These are phyloP conservation scores for Zoysia pacifica DNA, from an alignment of 176 grass and related monocot species.

Conservation along the genomic window DNA sequence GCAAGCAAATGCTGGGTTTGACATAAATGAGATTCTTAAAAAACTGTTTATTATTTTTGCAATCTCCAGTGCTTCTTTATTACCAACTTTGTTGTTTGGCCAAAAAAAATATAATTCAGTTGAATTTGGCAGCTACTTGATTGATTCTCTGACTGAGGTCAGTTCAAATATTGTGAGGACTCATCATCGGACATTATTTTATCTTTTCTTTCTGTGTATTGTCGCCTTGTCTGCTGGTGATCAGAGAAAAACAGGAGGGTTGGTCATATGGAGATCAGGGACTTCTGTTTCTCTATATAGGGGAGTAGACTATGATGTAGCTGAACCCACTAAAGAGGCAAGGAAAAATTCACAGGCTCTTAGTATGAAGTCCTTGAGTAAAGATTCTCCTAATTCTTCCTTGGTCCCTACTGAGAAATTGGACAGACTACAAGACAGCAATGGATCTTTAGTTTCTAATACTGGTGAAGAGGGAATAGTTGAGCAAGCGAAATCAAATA, in stretches of 20 bases:
- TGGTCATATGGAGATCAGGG: conserved; percentile 96
- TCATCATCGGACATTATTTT: conserved; percentile 36
- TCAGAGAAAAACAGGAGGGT: conserved; percentile 96
- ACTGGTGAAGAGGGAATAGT: conserved; percentile 33
- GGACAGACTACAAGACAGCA: conserved; percentile 16
- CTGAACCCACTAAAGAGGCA: conserved; percentile 41
- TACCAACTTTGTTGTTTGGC: background rate
- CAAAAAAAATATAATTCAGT: background rate
- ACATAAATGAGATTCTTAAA: background rate
- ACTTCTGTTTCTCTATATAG: conserved; percentile 90
- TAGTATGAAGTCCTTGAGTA: conserved; percentile 41
- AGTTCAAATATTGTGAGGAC: conserved; percentile 12
- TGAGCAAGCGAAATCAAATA: conserved; percentile 66
- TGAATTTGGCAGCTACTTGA: background rate
- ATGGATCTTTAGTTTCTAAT: conserved; percentile 33
- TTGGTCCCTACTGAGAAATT: conserved; percentile 16
- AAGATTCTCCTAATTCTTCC: conserved; percentile 34
- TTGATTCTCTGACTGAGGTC: background rate
- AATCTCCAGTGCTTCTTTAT: background rate
- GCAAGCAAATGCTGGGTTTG: background rate
- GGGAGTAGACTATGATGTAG: conserved; percentile 67
- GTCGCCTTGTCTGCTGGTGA: conserved; percentile 16
- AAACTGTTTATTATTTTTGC: background rate
- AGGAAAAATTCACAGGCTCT: conserved; percentile 38
- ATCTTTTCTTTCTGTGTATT: conserved; percentile 1